phyloP scores from a whole-genome alignment of 1,139 yeast genomes.

The Lodderomyces pseudojiufengensis region DNA sequence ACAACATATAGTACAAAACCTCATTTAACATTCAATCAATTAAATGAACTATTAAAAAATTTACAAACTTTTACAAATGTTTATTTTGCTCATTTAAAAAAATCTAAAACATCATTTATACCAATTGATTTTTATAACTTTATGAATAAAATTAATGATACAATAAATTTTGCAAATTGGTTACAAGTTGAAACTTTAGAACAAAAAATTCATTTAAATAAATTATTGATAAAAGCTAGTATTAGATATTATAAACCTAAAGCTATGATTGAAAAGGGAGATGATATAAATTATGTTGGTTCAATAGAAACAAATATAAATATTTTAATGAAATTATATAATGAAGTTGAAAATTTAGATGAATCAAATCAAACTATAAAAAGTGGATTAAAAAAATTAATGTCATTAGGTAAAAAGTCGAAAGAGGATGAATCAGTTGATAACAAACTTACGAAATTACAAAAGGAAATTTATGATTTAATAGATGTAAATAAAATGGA shows the following conservation, averaged over 20 bases:
- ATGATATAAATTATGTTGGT: constrained; percentile 15
- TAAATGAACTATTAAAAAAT: constrained; percentile 8
- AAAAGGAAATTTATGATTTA: constrained; percentile 5
- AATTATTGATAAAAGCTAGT: constrained; percentile 27
- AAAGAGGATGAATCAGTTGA: constrained; percentile 11
- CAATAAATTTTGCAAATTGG: constrained; percentile 28
- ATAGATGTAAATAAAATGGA: constrained; percentile 5
- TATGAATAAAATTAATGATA: constrained; percentile 19
- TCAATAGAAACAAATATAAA: constrained; percentile 22
- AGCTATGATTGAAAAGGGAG: constrained; percentile 10
- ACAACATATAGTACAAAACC: constrained; percentile 2
- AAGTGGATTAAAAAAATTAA: constrained; percentile 18
- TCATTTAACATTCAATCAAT: constrained; percentile 5
- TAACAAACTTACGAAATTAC: constrained; percentile 1
- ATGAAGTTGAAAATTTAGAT: constrained; percentile 14
- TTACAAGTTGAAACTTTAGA: constrained; percentile 14
- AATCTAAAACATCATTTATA: background rate
- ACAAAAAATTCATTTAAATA: constrained; percentile 20
- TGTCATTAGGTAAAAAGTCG: constrained; percentile 4
- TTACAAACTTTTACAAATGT: constrained; percentile 5
- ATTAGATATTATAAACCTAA: constrained; percentile 30
- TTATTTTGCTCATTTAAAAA: background rate
- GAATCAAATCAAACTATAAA: constrained; percentile 18
- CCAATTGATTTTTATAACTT: constrained; percentile 6
- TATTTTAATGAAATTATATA: constrained; percentile 19